Evolutionary conservation across 768 basidiomycete genomes (phyloP).

Genomic region (Lentinula aciculospora): DNA sequence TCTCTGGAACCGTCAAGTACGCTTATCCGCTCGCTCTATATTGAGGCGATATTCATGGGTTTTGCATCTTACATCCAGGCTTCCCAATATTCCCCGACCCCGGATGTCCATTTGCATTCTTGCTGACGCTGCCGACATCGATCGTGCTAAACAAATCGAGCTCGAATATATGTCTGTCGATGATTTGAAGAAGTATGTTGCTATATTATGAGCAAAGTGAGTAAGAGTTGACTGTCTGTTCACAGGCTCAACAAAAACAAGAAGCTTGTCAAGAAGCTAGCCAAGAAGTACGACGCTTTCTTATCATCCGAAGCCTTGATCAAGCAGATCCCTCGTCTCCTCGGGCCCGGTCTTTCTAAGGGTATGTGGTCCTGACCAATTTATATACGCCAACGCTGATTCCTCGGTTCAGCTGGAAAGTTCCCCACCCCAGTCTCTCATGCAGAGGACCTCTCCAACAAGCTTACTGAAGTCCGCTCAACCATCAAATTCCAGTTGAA

Average conservation of each 20-base stretch:
- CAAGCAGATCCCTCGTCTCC: slow-evolving; percentile 99
- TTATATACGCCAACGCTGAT: no score
- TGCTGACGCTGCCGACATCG: slow-evolving; percentile 97
- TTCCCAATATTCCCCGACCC: slow-evolving; percentile 95
- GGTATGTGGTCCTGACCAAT: no score
- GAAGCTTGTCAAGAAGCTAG: slow-evolving; percentile 99
- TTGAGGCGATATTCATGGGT: slow-evolving; percentile 8
- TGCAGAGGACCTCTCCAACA: slow-evolving; percentile 82
- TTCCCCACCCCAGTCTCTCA: slow-evolving; percentile 98
- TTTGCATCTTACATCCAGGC: slow-evolving; percentile 35
- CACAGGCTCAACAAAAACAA: slow-evolving; percentile 98
- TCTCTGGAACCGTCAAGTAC: slow-evolving; percentile 97
- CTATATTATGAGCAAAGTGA: neutral
- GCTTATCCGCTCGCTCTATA: slow-evolving; percentile 15
- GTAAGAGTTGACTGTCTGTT: neutral
- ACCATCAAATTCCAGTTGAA: slow-evolving; percentile 99
- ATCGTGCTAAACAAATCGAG: slow-evolving; percentile 96
- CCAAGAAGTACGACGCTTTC: slow-evolving; percentile 99
- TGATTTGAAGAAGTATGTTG: slow-evolving; percentile 90
- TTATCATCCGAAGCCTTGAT: slow-evolving; percentile 94
- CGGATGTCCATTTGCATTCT: slow-evolving; percentile 99
- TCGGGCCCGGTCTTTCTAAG: slow-evolving; percentile 99
- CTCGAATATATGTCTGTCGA: slow-evolving; percentile 99
- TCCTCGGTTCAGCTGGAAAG: slow-evolving; percentile 69
- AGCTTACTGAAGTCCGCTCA: slow-evolving; percentile 92